Percentiles rank a stretch among this genome's conserved stretches.
These are phyloP conservation scores for Thermothelomyces thermophilus DNA, from an alignment of 2,329 filamentous ascomycete species.

Conservation along the genomic window DNA sequence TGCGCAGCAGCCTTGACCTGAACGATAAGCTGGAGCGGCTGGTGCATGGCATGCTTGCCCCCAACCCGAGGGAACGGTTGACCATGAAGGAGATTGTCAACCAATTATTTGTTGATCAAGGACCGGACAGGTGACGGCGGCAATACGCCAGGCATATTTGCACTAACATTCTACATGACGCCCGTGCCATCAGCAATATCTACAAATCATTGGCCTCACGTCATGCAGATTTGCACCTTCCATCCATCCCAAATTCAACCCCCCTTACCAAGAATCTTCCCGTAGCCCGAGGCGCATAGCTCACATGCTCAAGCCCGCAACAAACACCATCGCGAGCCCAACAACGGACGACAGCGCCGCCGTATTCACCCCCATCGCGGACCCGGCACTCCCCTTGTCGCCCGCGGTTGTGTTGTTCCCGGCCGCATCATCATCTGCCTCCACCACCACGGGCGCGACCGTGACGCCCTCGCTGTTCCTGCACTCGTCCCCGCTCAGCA, in stretches of 20 bases:
- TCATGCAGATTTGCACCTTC: no score
- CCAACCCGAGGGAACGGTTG: conserved; percentile 46
- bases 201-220: no score
- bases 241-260: no score
- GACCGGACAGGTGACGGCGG: conserved; percentile 23
- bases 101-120: conserved; percentile 34
- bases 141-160: background rate
- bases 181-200: no score
- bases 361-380: conserved; percentile 20
- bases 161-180: background rate
- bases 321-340: conserved; percentile 35
- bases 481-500: conserved; percentile 45
- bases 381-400: conserved; percentile 13
- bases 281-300: background rate
- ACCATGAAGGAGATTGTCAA: conserved; percentile 46
- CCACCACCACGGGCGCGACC: conserved; percentile 28
- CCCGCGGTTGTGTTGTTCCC: background rate
- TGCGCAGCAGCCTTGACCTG: conserved; percentile 39
- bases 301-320: conserved; percentile 33
- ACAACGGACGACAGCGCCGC: conserved; percentile 31
- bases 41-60: conserved; percentile 48
- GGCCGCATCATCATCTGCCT: conserved; percentile 1
- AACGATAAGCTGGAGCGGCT: conserved; percentile 46
- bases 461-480: conserved; percentile 51
- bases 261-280: no score